Conservation (phyloP, 129 eudicot species). For the Kitagawia praeruptora region DNA sequence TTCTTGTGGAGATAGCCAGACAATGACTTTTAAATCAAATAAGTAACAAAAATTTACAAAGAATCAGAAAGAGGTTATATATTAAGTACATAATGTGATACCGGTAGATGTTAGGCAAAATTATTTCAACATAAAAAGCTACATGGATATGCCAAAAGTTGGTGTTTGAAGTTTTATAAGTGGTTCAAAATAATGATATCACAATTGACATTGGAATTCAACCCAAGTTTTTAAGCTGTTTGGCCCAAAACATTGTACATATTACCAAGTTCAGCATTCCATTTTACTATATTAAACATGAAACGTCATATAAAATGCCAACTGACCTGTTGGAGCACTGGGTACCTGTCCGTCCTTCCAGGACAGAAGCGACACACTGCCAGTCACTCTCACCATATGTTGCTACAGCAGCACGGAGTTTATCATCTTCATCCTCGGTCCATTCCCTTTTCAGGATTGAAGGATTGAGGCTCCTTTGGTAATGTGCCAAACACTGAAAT, state of each 20-base stretch:
- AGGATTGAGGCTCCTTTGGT: constrained; percentile 90
- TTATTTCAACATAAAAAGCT: neutral
- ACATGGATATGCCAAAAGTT: neutral
- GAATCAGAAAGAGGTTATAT: neutral
- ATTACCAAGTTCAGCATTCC: neutral
- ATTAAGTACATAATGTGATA: neutral
- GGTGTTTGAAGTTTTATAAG: neutral
- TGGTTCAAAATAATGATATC: neutral
- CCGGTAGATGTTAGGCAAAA: neutral
- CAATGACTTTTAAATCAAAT: neutral
- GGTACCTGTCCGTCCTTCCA: constrained; percentile 84
- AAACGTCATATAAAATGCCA: neutral
- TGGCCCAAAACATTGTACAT: neutral
- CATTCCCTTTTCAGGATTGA: constrained; percentile 74
- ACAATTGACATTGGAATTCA: neutral
- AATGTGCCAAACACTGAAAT: constrained; percentile 75
- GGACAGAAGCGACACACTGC: constrained; percentile 69
- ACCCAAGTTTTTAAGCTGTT: neutral
- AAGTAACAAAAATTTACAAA: neutral
- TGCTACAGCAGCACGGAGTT: constrained; percentile 70
- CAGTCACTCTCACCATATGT: constrained; percentile 72
- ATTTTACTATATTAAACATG: neutral
- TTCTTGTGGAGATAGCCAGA: neutral
- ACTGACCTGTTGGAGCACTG: constrained; percentile 95
- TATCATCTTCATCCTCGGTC: constrained; percentile 63